A percentile compares a stretch with the other conserved stretches of the same genome.
These are phyloP conservation scores for Ophidiomyces ophidiicola DNA, from an alignment of 2,329 filamentous ascomycete species.

Conservation along the genomic window DNA sequence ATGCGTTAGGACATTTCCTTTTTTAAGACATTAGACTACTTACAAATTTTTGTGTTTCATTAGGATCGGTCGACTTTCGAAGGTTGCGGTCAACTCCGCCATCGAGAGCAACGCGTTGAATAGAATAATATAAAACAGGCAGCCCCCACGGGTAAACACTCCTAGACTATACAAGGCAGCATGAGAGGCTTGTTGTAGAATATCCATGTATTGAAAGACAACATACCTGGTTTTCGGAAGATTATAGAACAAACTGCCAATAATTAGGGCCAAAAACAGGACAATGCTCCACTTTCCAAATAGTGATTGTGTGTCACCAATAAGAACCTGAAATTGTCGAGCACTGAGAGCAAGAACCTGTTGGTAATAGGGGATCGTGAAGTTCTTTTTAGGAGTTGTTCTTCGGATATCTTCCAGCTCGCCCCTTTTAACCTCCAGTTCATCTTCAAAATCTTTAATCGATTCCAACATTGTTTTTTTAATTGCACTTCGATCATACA, in stretches of 20 bases:
- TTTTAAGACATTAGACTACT: conserved; percentile 13
- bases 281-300: conserved; percentile 41
- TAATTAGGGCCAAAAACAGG: conserved; percentile 35
- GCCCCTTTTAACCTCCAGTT: conserved; percentile 32
- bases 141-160: conserved; percentile 48
- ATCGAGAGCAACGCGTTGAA: conserved; percentile 52
- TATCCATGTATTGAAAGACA: not conserved
- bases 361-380: conserved; percentile 40
- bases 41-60: conserved; percentile 57
- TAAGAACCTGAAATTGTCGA: conserved; percentile 41
- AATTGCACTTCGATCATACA: conserved; percentile 39
- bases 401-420: conserved; percentile 31
- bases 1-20: conserved; percentile 12
- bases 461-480: conserved; percentile 36
- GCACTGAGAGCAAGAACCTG: conserved; percentile 45
- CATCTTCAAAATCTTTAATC: conserved; percentile 43
- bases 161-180: conserved; percentile 30
- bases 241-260: conserved; percentile 43
- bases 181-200: not conserved
- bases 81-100: conserved; percentile 49
- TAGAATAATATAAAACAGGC: conserved; percentile 50
- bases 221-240: conserved; percentile 37
- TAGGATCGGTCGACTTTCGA: conserved; percentile 51
- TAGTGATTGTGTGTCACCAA: conserved; percentile 42
- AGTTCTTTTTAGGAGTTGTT: conserved; percentile 39